phyloP scores from a whole-genome alignment of 768 basidiomycete genomes.

The Lentinula lateritia region DNA sequence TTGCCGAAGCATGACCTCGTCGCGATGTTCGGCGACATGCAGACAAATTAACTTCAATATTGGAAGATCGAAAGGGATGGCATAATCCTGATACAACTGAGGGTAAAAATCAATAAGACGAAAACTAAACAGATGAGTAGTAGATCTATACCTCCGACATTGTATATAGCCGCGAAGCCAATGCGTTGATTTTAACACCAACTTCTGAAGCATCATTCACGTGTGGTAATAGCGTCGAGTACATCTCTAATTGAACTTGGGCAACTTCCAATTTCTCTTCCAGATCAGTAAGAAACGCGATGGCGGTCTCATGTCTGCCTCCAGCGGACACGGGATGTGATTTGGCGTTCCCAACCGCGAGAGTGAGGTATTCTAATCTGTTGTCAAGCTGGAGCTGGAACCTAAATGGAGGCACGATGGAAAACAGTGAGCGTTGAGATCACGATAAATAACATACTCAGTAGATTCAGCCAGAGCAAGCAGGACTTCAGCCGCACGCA shows the following conservation, averaged over 20 bases:
- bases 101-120: neutral
- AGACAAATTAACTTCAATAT: constrained; percentile 84
- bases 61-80: constrained; percentile 79
- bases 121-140: neutral
- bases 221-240: constrained; percentile 58
- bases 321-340: constrained; percentile 80
- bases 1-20: constrained; percentile 71
- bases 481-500: constrained; percentile 86
- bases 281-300: constrained; percentile 89
- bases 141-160: constrained; percentile 67
- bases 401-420: constrained; percentile 25
- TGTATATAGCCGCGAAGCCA: constrained; percentile 60
- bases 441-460: constrained; percentile 45
- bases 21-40: constrained; percentile 89
- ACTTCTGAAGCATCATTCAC: constrained; percentile 56
- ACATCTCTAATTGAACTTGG: constrained; percentile 93
- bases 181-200: constrained; percentile 54
- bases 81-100: constrained; percentile 86
- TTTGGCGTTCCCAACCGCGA: constrained; percentile 94
- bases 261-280: constrained; percentile 98
- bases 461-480: constrained; percentile 77
- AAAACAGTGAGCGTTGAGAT: neutral
- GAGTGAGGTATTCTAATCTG: constrained; percentile 87
- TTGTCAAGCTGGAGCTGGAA: constrained; percentile 64
- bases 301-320: constrained; percentile 82